Base-by-base conservation (phyloP, 108 stramenopile species). In the Nitzschia palea region DNA sequence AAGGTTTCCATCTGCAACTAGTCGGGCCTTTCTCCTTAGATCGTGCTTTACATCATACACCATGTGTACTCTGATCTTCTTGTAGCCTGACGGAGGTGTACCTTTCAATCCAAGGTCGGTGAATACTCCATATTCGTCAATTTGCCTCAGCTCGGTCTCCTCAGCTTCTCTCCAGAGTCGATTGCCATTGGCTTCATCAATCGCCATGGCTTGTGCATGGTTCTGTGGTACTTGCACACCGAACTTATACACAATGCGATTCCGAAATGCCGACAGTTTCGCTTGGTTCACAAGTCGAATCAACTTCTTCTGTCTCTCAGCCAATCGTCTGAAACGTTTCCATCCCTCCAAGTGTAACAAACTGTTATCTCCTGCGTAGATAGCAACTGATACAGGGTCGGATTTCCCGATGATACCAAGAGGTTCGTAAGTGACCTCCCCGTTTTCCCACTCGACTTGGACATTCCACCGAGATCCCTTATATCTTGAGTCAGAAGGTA, bases 41-140 rank as follows among this genome's bases (percentile, higher is more conserved):
- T 78, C 60, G 31, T 82, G 81, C 69, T 82, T 82, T 18, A 0
- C 60, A 18, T 23, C 78, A 50, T 58, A 83, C 18, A 79, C 62
- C 0, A 51, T 40, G 44, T 75, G 62, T 15, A 59, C 27, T 0
- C 31, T 44, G 25, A 80, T 80, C 63, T 59, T 75, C 58, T 80
- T 34, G 53, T 67, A 67, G 3, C 72, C 73, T 18, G 58, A 47
- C 12, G 70, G 79, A 23, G 8, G 37, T 40, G 37, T 40, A 40
- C 37, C 37, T n/a, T 14, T 26, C 2, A 61, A 9, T 76, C 74
- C 36, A 76, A 17, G 1, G 53, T 23, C 0, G 27, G 1, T 18
- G 73, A 65, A 15, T 74, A 32, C 27, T 20, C 14, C 3, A 71
- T 15, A 47, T 81, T 23, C 68, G n/a, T 55, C 20, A 12, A 77